Evolutionary conservation across 768 basidiomycete genomes (phyloP), one percentile per base, ranked within the genome.

Genomic region (Podaxis pistillaris): DNA sequence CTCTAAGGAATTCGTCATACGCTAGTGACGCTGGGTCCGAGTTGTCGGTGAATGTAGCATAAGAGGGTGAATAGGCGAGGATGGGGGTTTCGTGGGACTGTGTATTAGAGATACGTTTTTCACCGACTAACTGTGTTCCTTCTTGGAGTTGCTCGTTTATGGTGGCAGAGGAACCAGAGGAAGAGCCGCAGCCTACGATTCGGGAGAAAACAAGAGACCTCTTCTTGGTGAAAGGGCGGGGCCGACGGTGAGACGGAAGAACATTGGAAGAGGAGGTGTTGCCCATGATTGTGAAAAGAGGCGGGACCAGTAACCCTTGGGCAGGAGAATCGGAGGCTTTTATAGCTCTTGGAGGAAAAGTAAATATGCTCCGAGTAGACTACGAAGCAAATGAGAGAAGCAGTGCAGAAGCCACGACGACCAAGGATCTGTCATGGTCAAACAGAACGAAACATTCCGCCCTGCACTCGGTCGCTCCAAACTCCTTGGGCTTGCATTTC

Each of bases 1-100:
- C 73, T n/a, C 65, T 69, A 41, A 84, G 74, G 73, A 88, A 91
- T 17, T 71, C 70, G 19, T 76, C 71, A 70, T 84, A 86, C 19
- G 83, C 81, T 36, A 67, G 26, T 75, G 71, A 5, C 78, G 76
- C 60, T 77, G 76, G 60, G 69, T 63, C 62, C 63, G 64, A 66
- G 68, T 41, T 24, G 47, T 56, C 53, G 41, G 22, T n/a, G 17
- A 58, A 56, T 44, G 51, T 33, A 51, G 49, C 24, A 44, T 53
- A 50, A 51, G 46, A 62, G 36, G 61, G 61, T 26, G 61, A 60
- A 19, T 67, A 67, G 9, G 66, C 66, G 17, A 67, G 59, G 26
- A 54, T 37, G 4, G 62, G 56, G 28, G 37, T 49, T 50, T 63
- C 64, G 41, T 41, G 59, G n/a, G 64, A 30, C 37, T 50, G 50